phyloP scores from a whole-genome alignment of 1,284 basidiomycete genomes.

The Paramarasmius palmivorus region DNA sequence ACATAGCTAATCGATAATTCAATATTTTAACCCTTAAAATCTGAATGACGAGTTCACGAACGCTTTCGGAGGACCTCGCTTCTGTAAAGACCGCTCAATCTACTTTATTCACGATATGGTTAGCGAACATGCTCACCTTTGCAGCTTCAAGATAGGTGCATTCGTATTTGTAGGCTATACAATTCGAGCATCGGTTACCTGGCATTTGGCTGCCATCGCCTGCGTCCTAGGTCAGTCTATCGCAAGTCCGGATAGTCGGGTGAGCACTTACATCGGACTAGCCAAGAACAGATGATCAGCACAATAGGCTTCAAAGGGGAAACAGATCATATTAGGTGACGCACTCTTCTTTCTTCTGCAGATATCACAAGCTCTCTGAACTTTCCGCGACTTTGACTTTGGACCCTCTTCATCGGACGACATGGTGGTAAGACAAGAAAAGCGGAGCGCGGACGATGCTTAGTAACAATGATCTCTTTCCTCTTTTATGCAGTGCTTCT shows the following conservation, averaged over 20 bases:
- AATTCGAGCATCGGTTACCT: constrained; percentile 76
- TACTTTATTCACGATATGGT: too few relatives aligned
- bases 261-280: constrained; percentile 55
- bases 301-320: not conserved
- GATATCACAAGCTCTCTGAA: constrained; percentile 75
- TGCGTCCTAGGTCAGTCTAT: constrained; percentile 19
- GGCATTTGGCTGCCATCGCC: constrained; percentile 68
- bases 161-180: constrained; percentile 68
- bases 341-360: constrained; percentile 77
- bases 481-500: too few relatives aligned
- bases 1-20: constrained; percentile 50
- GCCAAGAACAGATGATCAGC: not conserved
- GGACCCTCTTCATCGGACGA: constrained; percentile 42
- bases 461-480: too few relatives aligned
- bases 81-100: constrained; percentile 48
- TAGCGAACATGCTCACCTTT: constrained; percentile 46
- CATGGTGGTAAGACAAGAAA: constrained; percentile 24
- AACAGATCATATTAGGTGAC: constrained; percentile 22
- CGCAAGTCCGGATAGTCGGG: not conserved
- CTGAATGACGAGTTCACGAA: constrained; percentile 35
- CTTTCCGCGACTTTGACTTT: constrained; percentile 60
- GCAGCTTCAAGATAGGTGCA: constrained; percentile 80
- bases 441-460: too few relatives aligned
- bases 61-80: constrained; percentile 86
- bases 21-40: not conserved